phyloP scores from a whole-genome alignment of 163 green algal genomes.

The Scenedesmus sp. region DNA sequence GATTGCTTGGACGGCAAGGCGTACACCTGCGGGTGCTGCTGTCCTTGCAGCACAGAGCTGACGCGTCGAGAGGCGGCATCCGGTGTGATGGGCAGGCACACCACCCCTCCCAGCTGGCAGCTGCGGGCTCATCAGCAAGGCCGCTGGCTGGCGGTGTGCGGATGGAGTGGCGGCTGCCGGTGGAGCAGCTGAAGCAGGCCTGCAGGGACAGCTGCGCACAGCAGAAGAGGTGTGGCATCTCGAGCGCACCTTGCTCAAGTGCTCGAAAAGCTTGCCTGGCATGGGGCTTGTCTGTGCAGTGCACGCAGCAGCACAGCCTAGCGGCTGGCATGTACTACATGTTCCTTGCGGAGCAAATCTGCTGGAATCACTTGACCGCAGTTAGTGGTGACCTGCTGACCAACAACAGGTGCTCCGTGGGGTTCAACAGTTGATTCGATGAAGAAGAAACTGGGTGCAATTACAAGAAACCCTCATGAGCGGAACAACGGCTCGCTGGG shows the following conservation, averaged over 20 bases:
- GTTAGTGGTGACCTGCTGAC: too few species aligned
- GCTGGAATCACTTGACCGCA: background rate
- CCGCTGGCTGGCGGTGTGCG: background rate
- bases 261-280: background rate
- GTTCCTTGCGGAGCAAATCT: too few species aligned
- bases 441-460: too few species aligned
- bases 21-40: background rate
- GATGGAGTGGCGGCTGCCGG: background rate
- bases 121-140: background rate
- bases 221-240: background rate
- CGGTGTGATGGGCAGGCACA: background rate
- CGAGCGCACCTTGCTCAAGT: background rate
- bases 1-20: background rate
- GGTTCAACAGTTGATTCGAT: background rate
- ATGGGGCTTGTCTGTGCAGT: background rate
- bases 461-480: too few species aligned
- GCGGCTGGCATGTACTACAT: background rate
- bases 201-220: background rate
- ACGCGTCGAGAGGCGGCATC: background rate
- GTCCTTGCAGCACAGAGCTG: background rate
- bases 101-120: background rate
- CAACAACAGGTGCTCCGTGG: too few species aligned
- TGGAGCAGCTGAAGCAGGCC: background rate
- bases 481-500: too few species aligned
- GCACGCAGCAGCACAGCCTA: too few species aligned